These are phyloP conservation scores for Moniliella sp. DNA, from an alignment of 1,284 basidiomycete species.

Conservation along the genomic window DNA sequence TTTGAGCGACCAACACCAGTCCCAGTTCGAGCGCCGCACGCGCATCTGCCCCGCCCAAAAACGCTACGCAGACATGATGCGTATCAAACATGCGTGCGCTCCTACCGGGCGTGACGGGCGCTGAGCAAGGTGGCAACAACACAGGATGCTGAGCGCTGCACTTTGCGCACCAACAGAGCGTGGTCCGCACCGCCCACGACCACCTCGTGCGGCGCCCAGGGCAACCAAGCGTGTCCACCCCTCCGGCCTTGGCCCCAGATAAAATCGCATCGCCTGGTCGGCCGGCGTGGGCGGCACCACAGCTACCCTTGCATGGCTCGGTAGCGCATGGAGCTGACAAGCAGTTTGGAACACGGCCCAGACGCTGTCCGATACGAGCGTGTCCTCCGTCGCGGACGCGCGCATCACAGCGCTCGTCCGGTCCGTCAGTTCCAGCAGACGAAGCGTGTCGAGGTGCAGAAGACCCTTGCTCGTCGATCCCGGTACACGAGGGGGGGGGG, in stretches of 20 bases:
- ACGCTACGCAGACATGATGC: slow-evolving; percentile 49
- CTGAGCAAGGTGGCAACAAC: slow-evolving; percentile 55
- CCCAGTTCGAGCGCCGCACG: slow-evolving; percentile 46
- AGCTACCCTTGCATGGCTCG: slow-evolving; percentile 43
- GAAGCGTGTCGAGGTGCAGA: slow-evolving; percentile 17
- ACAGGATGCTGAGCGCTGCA: slow-evolving; percentile 44
- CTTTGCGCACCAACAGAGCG: slow-evolving; percentile 50
- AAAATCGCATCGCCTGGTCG: slow-evolving; percentile 1
- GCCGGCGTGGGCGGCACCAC: slow-evolving; percentile 42
- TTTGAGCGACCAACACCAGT: slow-evolving; percentile 11
- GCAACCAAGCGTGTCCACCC: slow-evolving; percentile 38
- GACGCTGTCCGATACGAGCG: slow-evolving; percentile 53
- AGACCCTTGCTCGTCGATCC: slow-evolving; percentile 6
- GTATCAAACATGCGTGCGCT: slow-evolving; percentile 42
- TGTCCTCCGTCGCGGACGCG: slow-evolving; percentile 48
- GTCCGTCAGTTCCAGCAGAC: slow-evolving; percentile 49
- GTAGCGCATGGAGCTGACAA: slow-evolving; percentile 50
- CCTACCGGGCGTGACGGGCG: slow-evolving; percentile 27
- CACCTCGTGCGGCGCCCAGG: slow-evolving; percentile 42
- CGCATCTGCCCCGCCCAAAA: slow-evolving; percentile 80
- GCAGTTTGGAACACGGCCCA: slow-evolving; percentile 62
- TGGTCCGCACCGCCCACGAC: slow-evolving; percentile 30
- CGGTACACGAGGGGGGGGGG: slow-evolving; percentile 1
- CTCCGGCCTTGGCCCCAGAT: slow-evolving; percentile 15
- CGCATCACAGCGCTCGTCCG: slow-evolving; percentile 66